These are phyloP conservation scores for Ascoidea tarda DNA, from an alignment of 805 yeast species.

Conservation along the genomic window DNA sequence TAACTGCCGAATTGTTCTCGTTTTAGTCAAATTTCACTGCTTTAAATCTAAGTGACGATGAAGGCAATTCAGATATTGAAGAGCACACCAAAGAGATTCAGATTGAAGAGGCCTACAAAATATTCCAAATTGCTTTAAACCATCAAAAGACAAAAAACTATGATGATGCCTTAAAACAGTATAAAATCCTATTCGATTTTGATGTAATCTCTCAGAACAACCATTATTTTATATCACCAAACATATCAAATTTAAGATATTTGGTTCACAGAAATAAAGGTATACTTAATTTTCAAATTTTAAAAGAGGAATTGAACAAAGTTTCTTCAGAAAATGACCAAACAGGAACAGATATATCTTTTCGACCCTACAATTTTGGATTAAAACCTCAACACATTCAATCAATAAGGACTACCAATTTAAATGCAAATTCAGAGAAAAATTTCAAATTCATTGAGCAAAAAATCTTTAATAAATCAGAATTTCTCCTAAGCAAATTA, in stretches of 20 bases:
- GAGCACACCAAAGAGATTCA: conserved; percentile 88
- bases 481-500: conserved; percentile 18
- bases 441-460: too few relatives aligned
- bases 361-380: too few relatives aligned
- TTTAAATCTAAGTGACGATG: conserved; percentile 64
- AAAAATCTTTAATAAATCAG: too few relatives aligned
- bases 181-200: conserved; percentile 49
- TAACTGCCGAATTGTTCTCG: too few relatives aligned
- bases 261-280: conserved; percentile 76
- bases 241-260: conserved; percentile 60
- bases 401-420: too few relatives aligned
- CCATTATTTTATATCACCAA: conserved; percentile 35
- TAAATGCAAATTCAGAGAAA: too few relatives aligned
- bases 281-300: conserved; percentile 38
- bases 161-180: conserved; percentile 35
- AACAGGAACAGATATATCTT: too few relatives aligned
- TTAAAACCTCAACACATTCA: too few relatives aligned
- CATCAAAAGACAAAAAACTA: conserved; percentile 38
- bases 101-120: conserved; percentile 68
- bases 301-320: conserved; percentile 13
- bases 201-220: conserved; percentile 43
- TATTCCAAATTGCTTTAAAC: conserved; percentile 57
- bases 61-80: conserved; percentile 53
- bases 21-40: conserved; percentile 58
- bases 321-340: too few relatives aligned